Evolutionary conservation across 495 filamentous ascomycete species (phyloP).

Genomic region (Rhypophila decipiens): DNA sequence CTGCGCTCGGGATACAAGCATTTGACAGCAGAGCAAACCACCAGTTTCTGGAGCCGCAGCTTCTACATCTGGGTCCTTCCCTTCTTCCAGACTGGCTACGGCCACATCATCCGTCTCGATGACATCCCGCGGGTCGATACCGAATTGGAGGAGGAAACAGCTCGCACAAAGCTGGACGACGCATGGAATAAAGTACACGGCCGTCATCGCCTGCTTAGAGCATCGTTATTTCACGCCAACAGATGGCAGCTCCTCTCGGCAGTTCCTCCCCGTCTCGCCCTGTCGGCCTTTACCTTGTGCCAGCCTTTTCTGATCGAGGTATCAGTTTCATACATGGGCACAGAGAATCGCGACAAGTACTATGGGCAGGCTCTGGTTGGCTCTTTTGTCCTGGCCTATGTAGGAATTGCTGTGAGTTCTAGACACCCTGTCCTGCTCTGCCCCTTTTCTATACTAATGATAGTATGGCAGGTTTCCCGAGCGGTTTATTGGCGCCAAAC

Average conservation of each 20-base stretch:
- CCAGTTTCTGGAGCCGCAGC: conserved; percentile 25
- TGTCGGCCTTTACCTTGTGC: conserved; percentile 6
- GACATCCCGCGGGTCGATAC: conserved; percentile 24
- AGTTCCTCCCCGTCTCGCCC: conserved; percentile 18
- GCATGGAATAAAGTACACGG: not conserved
- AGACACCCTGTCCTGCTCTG: not conserved
- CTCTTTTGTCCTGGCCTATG: conserved; percentile 48
- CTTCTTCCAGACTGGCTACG: conserved; percentile 22
- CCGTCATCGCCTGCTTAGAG: conserved; percentile 2
- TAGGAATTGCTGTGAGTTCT: conserved; percentile 42
- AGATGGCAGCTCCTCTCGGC: conserved; percentile 10
- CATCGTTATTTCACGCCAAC: conserved; percentile 3
- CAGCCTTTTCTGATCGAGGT: conserved; percentile 11
- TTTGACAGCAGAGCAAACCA: conserved; percentile 18
- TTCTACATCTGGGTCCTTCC: conserved; percentile 31
- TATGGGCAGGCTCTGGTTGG: conserved; percentile 50
- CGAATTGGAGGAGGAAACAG: conserved; percentile 7
- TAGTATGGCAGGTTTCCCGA: conserved; percentile 7
- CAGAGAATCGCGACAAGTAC: not conserved
- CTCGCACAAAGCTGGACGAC: conserved; percentile 1
- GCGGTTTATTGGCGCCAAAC: conserved; percentile 40
- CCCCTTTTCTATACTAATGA: not conserved
- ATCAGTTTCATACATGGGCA: conserved; percentile 1
- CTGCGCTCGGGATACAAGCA: conserved; percentile 16
- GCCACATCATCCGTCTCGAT: conserved; percentile 16